Conservation (phyloP, 371 early-diverging fungal genomes). For the Conidiobolus incongruus region DNA sequence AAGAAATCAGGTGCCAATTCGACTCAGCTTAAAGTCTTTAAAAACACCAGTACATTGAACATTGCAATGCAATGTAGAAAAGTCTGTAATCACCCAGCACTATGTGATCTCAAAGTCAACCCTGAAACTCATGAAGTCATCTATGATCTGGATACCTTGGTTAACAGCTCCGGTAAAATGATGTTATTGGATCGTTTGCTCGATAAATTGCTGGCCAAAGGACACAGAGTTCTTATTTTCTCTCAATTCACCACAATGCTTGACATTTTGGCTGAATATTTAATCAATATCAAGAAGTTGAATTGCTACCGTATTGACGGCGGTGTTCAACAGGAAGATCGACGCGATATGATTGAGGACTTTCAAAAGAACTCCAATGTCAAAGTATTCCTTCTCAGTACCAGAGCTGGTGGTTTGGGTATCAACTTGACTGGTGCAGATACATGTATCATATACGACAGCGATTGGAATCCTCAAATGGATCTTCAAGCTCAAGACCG, state of each 20-base stretch:
- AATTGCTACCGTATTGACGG: slow-evolving; percentile 92
- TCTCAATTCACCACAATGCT: slow-evolving; percentile 85
- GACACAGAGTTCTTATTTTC: slow-evolving; percentile 82
- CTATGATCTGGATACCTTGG: slow-evolving; percentile 27
- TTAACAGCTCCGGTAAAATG: slow-evolving; percentile 64
- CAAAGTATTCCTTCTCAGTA: slow-evolving; percentile 85
- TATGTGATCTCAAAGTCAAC: slow-evolving; percentile 59
- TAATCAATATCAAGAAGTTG: slow-evolving; percentile 42
- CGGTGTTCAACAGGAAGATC: slow-evolving; percentile 41
- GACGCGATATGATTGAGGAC: slow-evolving; percentile 37
- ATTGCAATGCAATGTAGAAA: slow-evolving; percentile 87
- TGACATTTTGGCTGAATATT: slow-evolving; percentile 84
- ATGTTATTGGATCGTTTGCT: slow-evolving; percentile 64
- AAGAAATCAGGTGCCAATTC: slow-evolving; percentile 1
- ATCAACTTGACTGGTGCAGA: slow-evolving; percentile 90
- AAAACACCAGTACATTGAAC: slow-evolving; percentile 19
- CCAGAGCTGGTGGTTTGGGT: slow-evolving; percentile 92
- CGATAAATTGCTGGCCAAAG: slow-evolving; percentile 41
- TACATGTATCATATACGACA: slow-evolving; percentile 81
- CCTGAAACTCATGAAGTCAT: slow-evolving; percentile 17
- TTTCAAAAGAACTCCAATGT: slow-evolving; percentile 29
- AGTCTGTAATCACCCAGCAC: slow-evolving; percentile 87
- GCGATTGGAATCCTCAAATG: slow-evolving; percentile 95
- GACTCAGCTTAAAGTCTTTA: background rate
- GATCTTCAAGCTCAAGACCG: slow-evolving; percentile 95